phyloP scores from a whole-genome alignment of 2,329 filamentous ascomycete genomes.

The Hypoxylon sp. region DNA sequence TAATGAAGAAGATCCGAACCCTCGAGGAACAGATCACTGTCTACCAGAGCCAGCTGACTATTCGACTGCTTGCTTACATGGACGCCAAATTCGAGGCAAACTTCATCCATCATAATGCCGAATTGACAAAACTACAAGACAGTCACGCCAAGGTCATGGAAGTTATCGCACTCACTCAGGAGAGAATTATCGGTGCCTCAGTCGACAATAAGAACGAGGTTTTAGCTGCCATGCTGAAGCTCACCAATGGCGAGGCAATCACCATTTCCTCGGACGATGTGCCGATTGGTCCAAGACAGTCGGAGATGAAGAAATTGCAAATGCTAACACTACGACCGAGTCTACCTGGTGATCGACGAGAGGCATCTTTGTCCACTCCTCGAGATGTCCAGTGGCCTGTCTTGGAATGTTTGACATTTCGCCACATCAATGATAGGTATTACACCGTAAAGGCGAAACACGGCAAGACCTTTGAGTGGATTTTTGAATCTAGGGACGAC shows the following conservation, averaged over 20 bases:
- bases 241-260: background rate
- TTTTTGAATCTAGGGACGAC: background rate
- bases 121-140: background rate
- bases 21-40: background rate
- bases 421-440: background rate
- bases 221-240: background rate
- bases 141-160: background rate
- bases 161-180: background rate
- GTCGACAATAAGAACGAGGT: background rate
- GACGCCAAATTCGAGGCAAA: background rate
- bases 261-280: background rate
- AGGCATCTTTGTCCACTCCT: background rate
- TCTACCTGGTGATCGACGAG: background rate
- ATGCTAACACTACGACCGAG: background rate
- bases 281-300: background rate
- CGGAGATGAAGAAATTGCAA: background rate
- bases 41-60: background rate
- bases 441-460: conserved; percentile 1
- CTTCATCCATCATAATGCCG: background rate
- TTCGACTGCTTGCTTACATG: background rate
- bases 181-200: background rate
- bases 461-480: conserved; percentile 12
- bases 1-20: background rate
- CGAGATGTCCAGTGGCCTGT: background rate
- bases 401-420: background rate